Percentiles rank a stretch among this genome's conserved stretches.
Evolutionary conservation across 1,139 yeast species (phyloP).

Genomic region (Pichia sp.): DNA sequence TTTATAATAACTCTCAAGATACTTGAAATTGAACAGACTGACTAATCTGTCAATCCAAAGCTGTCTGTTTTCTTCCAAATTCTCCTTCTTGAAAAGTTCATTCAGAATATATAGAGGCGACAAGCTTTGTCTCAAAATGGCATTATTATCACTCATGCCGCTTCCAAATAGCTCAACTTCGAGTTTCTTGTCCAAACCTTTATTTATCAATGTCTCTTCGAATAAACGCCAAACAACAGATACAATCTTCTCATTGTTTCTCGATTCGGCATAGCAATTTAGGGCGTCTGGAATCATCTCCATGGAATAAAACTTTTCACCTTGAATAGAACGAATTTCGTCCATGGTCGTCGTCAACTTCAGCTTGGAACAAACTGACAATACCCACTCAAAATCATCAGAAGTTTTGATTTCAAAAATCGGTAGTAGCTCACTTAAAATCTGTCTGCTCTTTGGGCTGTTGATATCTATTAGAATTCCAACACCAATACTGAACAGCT

Average conservation of each 20-base stretch:
- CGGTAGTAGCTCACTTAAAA: conserved; percentile 58
- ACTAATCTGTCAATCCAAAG: conserved; percentile 31
- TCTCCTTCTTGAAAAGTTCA: conserved; percentile 9
- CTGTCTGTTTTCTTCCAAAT: conserved; percentile 8
- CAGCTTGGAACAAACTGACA: conserved; percentile 46
- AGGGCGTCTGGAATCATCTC: conserved; percentile 54
- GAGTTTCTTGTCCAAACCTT: conserved; percentile 41
- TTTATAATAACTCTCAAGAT: conserved; percentile 52
- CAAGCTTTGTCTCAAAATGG: conserved; percentile 21
- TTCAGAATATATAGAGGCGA: conserved; percentile 21
- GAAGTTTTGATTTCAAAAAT: conserved; percentile 49
- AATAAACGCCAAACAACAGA: conserved; percentile 31
- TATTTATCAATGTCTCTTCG: conserved; percentile 50
- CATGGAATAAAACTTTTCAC: conserved; percentile 18
- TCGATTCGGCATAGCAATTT: conserved; percentile 58
- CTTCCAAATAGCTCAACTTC: conserved; percentile 4
- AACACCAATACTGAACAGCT: conserved; percentile 57
- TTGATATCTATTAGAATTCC: conserved; percentile 40
- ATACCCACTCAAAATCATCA: conserved; percentile 77
- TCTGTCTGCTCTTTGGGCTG: conserved; percentile 34
- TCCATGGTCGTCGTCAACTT: conserved; percentile 46
- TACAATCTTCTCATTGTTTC: conserved; percentile 44
- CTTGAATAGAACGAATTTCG: conserved; percentile 28
- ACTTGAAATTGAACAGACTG: conserved; percentile 53
- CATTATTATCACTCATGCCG: conserved; percentile 6